Conservation (phyloP, 164 flowering plant genomes). For the Liriodendron chinense region DNA sequence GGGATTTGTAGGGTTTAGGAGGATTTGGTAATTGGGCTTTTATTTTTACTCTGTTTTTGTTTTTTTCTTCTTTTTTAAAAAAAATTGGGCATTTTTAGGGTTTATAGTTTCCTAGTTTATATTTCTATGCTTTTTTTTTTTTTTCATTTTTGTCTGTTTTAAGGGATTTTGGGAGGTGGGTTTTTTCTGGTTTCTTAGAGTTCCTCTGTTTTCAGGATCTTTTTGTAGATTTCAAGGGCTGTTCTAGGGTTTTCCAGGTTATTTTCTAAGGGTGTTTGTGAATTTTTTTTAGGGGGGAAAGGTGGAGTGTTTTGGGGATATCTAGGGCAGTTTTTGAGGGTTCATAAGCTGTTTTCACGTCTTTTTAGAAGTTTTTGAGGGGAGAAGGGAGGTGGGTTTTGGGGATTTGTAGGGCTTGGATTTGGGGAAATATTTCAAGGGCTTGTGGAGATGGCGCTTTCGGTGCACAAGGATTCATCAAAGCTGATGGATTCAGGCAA, state of each 20-base stretch:
- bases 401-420: neutral
- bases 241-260: neutral
- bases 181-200: neutral
- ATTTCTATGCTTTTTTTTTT: no score
- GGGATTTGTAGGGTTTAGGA: neutral
- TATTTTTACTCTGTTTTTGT: no score
- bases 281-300: no score
- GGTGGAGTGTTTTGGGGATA: neutral
- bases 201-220: neutral
- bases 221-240: neutral
- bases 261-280: neutral
- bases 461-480: constrained; percentile 33
- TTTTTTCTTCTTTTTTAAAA: no score
- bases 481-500: constrained; percentile 63
- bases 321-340: neutral
- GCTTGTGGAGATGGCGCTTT: constrained; percentile 35
- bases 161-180: neutral
- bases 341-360: neutral
- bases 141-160: no score
- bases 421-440: neutral
- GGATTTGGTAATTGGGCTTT: no score
- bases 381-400: neutral
- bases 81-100: no score
- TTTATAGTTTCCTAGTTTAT: no score
- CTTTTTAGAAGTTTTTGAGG: neutral